Evolutionary conservation across 179 eudicot genomes (phyloP).

Genomic region (Gypsophila paniculata): DNA sequence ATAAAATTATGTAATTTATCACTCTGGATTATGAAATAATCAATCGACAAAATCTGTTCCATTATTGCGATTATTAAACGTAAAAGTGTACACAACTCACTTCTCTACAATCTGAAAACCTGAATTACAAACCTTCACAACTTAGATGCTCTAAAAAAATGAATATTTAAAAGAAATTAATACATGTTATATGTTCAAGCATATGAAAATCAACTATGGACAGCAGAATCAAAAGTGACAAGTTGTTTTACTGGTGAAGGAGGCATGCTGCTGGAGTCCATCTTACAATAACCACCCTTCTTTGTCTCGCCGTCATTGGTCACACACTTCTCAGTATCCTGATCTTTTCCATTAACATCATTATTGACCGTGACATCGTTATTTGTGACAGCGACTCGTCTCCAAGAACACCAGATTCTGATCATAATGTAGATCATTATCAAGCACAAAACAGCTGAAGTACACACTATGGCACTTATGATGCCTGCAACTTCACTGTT

Average conservation of each 20-base stretch:
- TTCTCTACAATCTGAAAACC: conserved; percentile 13
- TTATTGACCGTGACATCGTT: conserved; percentile 40
- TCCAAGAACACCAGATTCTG: conserved; percentile 87
- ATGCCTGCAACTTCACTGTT: conserved; percentile 52
- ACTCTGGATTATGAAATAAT: not conserved
- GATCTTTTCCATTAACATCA: conserved; percentile 21
- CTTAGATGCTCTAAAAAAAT: conserved; percentile 13
- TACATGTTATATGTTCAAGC: not conserved
- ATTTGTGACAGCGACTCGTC: conserved; percentile 54
- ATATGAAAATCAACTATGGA: conserved; percentile 14
- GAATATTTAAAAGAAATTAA: not conserved
- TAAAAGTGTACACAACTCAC: not conserved
- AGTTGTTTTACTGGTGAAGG: conserved; percentile 41
- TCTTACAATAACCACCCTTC: conserved; percentile 44
- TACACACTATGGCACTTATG: conserved; percentile 67
- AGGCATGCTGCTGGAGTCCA: conserved; percentile 37
- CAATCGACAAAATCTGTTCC: not conserved
- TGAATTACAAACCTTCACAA: conserved; percentile 10
- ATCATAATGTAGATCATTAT: conserved; percentile 65
- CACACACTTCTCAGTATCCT: conserved; percentile 54
- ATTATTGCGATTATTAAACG: not conserved
- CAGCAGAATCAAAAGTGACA: conserved; percentile 18
- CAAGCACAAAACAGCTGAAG: conserved; percentile 62
- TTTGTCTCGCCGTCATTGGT: conserved; percentile 41
- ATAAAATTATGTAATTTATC: not conserved